Base-by-base conservation (phyloP, 2,329 filamentous ascomycete species). In the Paracoccidioides brasiliensis region DNA sequence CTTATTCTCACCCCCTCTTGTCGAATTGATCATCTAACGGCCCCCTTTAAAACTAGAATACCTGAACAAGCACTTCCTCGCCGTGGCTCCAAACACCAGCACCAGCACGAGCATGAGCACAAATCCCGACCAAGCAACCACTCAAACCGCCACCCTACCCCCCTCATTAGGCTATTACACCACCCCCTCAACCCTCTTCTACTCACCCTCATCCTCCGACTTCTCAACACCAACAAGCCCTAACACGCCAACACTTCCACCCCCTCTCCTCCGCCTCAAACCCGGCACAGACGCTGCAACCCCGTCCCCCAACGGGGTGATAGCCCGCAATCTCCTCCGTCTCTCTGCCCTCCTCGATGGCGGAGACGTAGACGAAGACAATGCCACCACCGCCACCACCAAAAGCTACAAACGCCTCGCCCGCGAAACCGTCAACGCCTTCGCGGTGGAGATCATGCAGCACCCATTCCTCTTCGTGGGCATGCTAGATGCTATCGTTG, bases 211-310 rank as follows among this genome's bases (percentile, higher is more conserved):
- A 0, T 65, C 66, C 7, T 69, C 71, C n/a, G 84, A 96, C 57
- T 80, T 97, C 58, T 22, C 22, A 22, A 1, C 22, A 22, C 22
- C 1, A 22, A 22, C 22, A 22, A 22, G 2, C 22, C 22, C 22
- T 22, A 22, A 22, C 14, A n/a, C 44, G 0, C 74, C 82, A 0
- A 82, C 90, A 64, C 79, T 85, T 33, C 71, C 71, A 0, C 65
- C 66, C 7, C 70, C 71, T 12, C 84, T 96, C 57, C 80, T 97
- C 58, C 85, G 91, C 30, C 80, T 96, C 52, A 98, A 98, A 72
- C 89, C 94, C 59, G 93, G 90, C 60, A 96, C 96, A 80, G 93
- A 98, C 69, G 88, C 88, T 4, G 85, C 89, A 1, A 85, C 93
- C 58, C 93, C 93, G 0, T 93, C 89, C 0, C 86, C 88, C 53